Base-by-base conservation (phyloP, 129 eudicot genomes). In the Ambrosia artemisiifolia region DNA sequence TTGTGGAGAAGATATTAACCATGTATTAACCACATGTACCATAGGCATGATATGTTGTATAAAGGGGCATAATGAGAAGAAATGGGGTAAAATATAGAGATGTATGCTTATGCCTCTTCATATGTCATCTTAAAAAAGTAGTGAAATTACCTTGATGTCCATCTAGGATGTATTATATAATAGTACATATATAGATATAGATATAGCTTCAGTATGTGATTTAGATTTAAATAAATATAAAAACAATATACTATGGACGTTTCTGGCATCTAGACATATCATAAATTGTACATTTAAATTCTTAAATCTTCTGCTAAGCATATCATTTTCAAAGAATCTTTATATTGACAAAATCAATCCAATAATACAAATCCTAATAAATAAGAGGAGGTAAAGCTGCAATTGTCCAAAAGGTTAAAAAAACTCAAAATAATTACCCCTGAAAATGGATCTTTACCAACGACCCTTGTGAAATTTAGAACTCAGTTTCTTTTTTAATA, bases 261-360 rank as follows among this genome's bases (percentile, higher is more conserved):
- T 77, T 67, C 80, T 84, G 82, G 63, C 85, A 86, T 76, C 78
- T 69, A 63, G 63, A 71, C 69, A 65, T 5, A 17, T 50, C 18
- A 44, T 13, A 49, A 42, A 46, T 33, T 17, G 5, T 56, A 49
- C 55, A 62, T 61, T 84, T 53, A 61, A 64, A 55, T 70, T 17
- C 78, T 84, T 80, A 85, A 88, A 86, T 73, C 85, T 70, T 82
- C 38, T 78, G 68, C 49, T 60, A 63, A 71, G 20, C 68, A 79
- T 71, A 85, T 81, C 82, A 85, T 81, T 83, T 74, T 76, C 79
- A 73, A 74, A 79, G 88, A 86, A 83, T 83, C 87, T 85, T 85
- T 61, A 24, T 78, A 53, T 75, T 81, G 78, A 78, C 48, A 64
- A 73, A 85, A 70, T 73, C 85, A 72, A 63, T 59, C 67, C 75